A percentile compares a stretch with the other conserved stretches of the same genome.
Evolutionary conservation across 2,329 filamentous ascomycete genomes (phyloP).

Genomic region (Cordyceps javanica): DNA sequence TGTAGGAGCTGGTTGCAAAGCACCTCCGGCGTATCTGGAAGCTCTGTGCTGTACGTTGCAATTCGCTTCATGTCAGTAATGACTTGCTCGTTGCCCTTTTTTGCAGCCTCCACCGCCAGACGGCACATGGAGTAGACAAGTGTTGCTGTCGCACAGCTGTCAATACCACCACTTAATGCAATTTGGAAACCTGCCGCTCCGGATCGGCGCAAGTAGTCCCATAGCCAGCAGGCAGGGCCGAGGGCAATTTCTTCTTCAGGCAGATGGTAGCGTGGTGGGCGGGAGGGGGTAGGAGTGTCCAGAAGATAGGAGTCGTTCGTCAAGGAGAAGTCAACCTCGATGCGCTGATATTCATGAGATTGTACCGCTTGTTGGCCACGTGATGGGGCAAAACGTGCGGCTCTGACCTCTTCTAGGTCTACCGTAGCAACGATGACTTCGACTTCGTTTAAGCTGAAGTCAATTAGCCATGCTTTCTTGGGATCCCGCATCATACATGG

Average conservation of each 20-base stretch:
- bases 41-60: slow-evolving; percentile 28
- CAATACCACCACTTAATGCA: slow-evolving; percentile 50
- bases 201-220: slow-evolving; percentile 53
- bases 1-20: slow-evolving; percentile 37
- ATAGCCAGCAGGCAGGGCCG: slow-evolving; percentile 58
- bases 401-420: slow-evolving; percentile 65
- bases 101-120: slow-evolving; percentile 46
- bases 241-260: slow-evolving; percentile 62
- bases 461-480: not conserved
- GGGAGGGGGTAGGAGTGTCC: slow-evolving; percentile 33
- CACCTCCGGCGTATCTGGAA: slow-evolving; percentile 50
- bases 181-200: slow-evolving; percentile 48
- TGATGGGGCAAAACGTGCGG: slow-evolving; percentile 49
- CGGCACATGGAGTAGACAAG: slow-evolving; percentile 46
- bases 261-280: slow-evolving; percentile 46
- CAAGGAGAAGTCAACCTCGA: slow-evolving; percentile 15
- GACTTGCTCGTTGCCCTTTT: slow-evolving; percentile 25
- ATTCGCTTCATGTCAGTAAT: slow-evolving; percentile 23
- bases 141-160: slow-evolving; percentile 47
- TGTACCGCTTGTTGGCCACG: slow-evolving; percentile 52
- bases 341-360: slow-evolving; percentile 17
- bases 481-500: slow-evolving; percentile 24
- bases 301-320: slow-evolving; percentile 33
- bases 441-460: slow-evolving; percentile 29
- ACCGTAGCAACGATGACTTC: slow-evolving; percentile 62